Conservation (phyloP, 73 alveolate genomes). For the Loxodes magnus region DNA sequence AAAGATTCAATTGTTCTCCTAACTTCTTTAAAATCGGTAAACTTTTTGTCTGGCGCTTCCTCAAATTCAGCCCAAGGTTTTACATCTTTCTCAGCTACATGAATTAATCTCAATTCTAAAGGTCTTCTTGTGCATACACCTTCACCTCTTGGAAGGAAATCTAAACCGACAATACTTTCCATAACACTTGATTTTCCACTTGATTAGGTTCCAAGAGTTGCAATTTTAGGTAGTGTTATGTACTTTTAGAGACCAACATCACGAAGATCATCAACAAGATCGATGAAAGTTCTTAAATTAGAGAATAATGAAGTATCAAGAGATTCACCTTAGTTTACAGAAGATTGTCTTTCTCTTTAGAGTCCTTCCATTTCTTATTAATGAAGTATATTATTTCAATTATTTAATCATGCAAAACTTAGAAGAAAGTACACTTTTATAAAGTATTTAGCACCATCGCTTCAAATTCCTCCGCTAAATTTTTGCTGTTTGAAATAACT, state of each 20-base stretch:
- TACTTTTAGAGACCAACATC: slow-evolving; percentile 52
- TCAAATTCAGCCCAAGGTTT: slow-evolving; percentile 94
- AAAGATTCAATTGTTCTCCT: slow-evolving; percentile 72
- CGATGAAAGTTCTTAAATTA: slow-evolving; percentile 27
- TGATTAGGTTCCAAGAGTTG: slow-evolving; percentile 25
- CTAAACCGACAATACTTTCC: slow-evolving; percentile 94
- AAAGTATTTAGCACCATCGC: too few relatives aligned
- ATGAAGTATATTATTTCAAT: too few relatives aligned
- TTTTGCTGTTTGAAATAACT: too few relatives aligned
- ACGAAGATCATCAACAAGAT: slow-evolving; percentile 26
- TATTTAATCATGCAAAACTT: too few relatives aligned
- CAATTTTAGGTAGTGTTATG: slow-evolving; percentile 53
- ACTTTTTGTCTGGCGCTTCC: slow-evolving; percentile 64
- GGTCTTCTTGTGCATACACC: slow-evolving; percentile 90
- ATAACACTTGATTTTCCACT: slow-evolving; percentile 84
- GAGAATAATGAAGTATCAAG: too few relatives aligned
- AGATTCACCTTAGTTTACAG: too few relatives aligned
- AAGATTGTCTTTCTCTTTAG: too few relatives aligned
- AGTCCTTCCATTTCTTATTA: too few relatives aligned
- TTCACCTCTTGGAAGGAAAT: slow-evolving; percentile 91
- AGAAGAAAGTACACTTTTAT: too few relatives aligned
- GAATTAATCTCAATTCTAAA: slow-evolving; percentile 74
- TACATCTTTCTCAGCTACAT: slow-evolving; percentile 38
- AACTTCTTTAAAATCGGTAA: slow-evolving; percentile 84
- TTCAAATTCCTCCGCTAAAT: too few relatives aligned